Evolutionary conservation across 805 yeast species (phyloP).

Genomic region (Candida pseudoglaebosa): DNA sequence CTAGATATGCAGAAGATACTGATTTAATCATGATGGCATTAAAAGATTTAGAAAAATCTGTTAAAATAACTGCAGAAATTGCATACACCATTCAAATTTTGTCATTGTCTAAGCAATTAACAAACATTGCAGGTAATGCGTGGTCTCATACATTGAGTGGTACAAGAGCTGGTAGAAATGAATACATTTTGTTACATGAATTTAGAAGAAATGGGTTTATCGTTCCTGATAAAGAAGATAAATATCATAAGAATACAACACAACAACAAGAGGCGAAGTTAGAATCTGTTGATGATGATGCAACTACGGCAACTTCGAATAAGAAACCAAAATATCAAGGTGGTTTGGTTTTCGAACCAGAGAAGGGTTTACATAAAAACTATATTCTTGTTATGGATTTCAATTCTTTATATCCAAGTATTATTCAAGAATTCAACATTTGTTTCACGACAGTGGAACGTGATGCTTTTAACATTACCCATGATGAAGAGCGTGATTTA

Average conservation of each 20-base stretch:
- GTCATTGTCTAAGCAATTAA: slow-evolving; percentile 85
- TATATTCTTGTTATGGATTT: slow-evolving; percentile 94
- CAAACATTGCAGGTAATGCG: slow-evolving; percentile 93
- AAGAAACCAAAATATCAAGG: slow-evolving; percentile 80
- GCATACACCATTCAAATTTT: slow-evolving; percentile 81
- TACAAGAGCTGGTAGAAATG: slow-evolving; percentile 94
- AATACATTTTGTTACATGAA: slow-evolving; percentile 87
- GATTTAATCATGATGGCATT: slow-evolving; percentile 64
- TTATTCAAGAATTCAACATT: slow-evolving; percentile 94
- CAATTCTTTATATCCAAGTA: slow-evolving; percentile 94
- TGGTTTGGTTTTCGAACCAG: slow-evolving; percentile 96
- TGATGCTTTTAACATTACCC: slow-evolving; percentile 37
- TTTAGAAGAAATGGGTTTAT: slow-evolving; percentile 74
- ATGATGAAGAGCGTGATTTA: slow-evolving; percentile 53
- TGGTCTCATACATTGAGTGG: slow-evolving; percentile 96
- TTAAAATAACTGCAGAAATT: slow-evolving; percentile 68
- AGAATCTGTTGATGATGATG: slow-evolving; percentile 41
- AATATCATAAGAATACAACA: slow-evolving; percentile 32
- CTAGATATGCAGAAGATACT: slow-evolving; percentile 64
- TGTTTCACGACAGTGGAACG: slow-evolving; percentile 94
- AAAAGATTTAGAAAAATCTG: slow-evolving; percentile 62
- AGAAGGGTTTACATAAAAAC: slow-evolving; percentile 86
- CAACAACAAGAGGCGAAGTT: slow-evolving; percentile 30
- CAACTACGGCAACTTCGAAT: slow-evolving; percentile 46
- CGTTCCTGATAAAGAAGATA: slow-evolving; percentile 79